Base-by-base conservation (phyloP, 2,329 filamentous ascomycete genomes). In the Fusarium tupiense region DNA sequence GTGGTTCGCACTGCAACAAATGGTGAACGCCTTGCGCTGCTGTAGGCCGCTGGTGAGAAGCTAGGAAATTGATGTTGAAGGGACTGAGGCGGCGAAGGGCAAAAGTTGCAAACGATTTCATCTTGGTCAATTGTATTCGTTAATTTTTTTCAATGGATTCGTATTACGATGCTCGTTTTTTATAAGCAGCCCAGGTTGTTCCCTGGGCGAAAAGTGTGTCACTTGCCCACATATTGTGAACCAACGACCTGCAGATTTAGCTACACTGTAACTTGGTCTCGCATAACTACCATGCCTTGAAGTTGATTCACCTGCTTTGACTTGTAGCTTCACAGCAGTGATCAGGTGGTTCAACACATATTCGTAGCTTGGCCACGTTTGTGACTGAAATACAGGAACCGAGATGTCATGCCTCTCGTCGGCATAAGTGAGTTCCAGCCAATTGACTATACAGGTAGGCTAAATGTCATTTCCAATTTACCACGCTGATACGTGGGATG, bases 71-170 rank as follows among this genome's bases (percentile, higher is more conserved):
- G 69, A 71, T 64, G 72, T 67, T 67, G 61, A 73, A 72, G 67
- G 56, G 56, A 74, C 74, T 65, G 64, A 64, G 66, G 56, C 61
- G 63, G 70, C 70, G 64, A 77, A 76, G 68, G 73, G 69, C 65
- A 78, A 80, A 79, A 74, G 73, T 77, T 78, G 77, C 71, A 75
- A 72, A 66, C 64, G 62, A 64, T 67, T 72, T 67, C 67, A 60
- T 69, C 61, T 73, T 73, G 60, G 63, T 77, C 76, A 78, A 61
- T 76, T 78, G 77, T 79, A 77, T 75, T 74, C 57, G 69, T 73
- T 73, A 76, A 72, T 72, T 64, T 79, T 33, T 76, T 61, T 76
- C 67, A 79, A 79, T 73, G 72, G 58, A 68, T 67, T 63, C 63
- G 61, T 69, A 52, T 59, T 57, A 58, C 50, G 20, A 60, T 63